Evolutionary conservation across 1,284 basidiomycete species (phyloP).

Genomic region (Tilletia indica): DNA sequence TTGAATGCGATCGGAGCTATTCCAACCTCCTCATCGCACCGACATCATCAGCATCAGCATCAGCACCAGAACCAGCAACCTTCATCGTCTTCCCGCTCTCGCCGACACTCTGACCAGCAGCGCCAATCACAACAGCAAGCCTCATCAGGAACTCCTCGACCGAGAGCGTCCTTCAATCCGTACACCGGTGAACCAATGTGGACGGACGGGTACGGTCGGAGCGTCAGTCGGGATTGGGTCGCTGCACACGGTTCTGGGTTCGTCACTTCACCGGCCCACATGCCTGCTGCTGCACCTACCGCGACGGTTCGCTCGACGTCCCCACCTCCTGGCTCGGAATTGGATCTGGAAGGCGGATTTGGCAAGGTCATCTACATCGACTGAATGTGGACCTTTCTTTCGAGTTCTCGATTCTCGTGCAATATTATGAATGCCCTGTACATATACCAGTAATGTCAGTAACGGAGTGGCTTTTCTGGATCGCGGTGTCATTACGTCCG

Average conservation of each 20-base stretch:
- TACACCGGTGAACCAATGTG: constrained; percentile 10
- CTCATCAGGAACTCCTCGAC: background rate
- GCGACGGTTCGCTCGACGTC: constrained; percentile 4
- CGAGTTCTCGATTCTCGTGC: too few relatives aligned
- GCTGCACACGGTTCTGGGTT: background rate
- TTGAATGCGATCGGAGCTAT: constrained; percentile 7
- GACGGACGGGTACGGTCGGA: constrained; percentile 7
- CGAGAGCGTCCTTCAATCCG: background rate
- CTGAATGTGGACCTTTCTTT: background rate
- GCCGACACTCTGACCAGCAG: background rate
- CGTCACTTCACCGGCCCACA: background rate
- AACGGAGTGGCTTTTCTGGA: too few relatives aligned
- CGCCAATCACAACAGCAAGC: background rate
- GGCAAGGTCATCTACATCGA: constrained; percentile 1
- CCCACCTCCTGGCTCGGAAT: constrained; percentile 1
- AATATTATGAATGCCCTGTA: too few relatives aligned
- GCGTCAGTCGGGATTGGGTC: constrained; percentile 6
- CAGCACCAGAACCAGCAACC: background rate
- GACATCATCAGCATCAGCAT: background rate
- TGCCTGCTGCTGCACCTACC: background rate
- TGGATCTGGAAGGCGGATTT: constrained; percentile 10
- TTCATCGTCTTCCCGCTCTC: background rate
- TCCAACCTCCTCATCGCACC: background rate
- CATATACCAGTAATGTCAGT: too few relatives aligned
- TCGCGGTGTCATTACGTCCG: too few relatives aligned